Conservation (phyloP, 176 grass and related monocot species). For the Elymus sibiricus region DNA sequence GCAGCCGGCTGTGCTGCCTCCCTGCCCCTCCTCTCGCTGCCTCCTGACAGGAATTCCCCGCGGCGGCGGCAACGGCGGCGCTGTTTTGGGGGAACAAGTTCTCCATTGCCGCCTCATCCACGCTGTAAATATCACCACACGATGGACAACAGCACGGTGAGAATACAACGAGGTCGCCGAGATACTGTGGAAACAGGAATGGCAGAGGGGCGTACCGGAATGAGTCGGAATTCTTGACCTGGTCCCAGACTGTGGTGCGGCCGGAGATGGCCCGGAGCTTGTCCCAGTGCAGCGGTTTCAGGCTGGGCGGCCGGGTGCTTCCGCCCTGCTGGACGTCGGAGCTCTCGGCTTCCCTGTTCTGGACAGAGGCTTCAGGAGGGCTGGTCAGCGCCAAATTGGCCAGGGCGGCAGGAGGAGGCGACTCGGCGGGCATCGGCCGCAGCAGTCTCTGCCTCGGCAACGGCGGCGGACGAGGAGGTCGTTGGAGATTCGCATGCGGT, state of each 20-base stretch:
- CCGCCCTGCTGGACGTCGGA: slow-evolving; percentile 13
- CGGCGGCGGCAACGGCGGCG: background rate
- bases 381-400: slow-evolving; percentile 31
- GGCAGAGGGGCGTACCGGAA: slow-evolving; percentile 32
- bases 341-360: slow-evolving; percentile 22
- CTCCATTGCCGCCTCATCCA: slow-evolving; percentile 78
- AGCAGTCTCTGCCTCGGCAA: slow-evolving; percentile 41
- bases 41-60: slow-evolving; percentile 3
- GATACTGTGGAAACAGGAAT: background rate
- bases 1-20: slow-evolving; percentile 55
- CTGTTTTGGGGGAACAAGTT: slow-evolving; percentile 44
- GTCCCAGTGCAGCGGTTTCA: slow-evolving; percentile 70
- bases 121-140: slow-evolving; percentile 32
- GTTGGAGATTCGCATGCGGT: background rate
- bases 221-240: slow-evolving; percentile 55
- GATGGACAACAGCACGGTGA: background rate
- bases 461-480: slow-evolving; percentile 37
- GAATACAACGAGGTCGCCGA: background rate
- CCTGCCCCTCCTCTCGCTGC: background rate
- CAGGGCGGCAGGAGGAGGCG: slow-evolving; percentile 26
- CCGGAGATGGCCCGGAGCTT: slow-evolving; percentile 55
- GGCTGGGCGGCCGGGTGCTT: slow-evolving; percentile 19
- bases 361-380: slow-evolving; percentile 21
- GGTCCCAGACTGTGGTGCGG: slow-evolving; percentile 55
- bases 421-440: slow-evolving; percentile 41